These are phyloP conservation scores for Capronia epimyces DNA, from an alignment of 2,329 filamentous ascomycete species.

Conservation along the genomic window DNA sequence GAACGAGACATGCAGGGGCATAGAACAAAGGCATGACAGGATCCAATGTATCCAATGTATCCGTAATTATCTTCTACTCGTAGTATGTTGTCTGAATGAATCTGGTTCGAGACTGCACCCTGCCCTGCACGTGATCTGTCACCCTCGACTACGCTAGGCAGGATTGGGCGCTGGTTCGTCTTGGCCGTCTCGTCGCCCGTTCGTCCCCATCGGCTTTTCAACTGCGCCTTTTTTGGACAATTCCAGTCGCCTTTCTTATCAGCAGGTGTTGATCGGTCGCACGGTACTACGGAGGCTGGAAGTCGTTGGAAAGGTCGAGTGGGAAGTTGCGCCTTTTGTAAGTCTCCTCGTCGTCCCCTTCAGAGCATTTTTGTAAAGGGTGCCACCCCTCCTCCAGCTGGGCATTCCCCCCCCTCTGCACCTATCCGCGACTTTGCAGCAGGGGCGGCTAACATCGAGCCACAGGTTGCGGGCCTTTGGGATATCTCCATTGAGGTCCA, in stretches of 20 bases:
- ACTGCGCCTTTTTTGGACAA: background rate
- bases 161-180: background rate
- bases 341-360: conserved; percentile 8
- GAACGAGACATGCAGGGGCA: background rate
- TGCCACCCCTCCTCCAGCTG: conserved; percentile 5
- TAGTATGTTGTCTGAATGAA: too few species aligned
- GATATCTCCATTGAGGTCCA: conserved; percentile 16
- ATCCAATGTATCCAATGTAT: background rate
- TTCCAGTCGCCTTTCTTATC: conserved; percentile 14
- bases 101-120: too few species aligned
- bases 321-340: conserved; percentile 27
- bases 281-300: conserved; percentile 26
- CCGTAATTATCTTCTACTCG: too few species aligned
- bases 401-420: conserved; percentile 15
- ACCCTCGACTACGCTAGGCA: background rate
- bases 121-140: background rate
- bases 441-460: conserved; percentile 13
- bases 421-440: conserved; percentile 17
- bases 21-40: background rate
- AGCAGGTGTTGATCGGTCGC: conserved; percentile 22
- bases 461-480: conserved; percentile 20
- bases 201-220: conserved; percentile 1
- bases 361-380: background rate
- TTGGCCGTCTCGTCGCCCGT: conserved; percentile 5
- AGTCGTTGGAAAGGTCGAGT: conserved; percentile 29